Evolutionary conservation across 2,329 filamentous ascomycete genomes (phyloP).

Genomic region (Penicillium verrucosum): DNA sequence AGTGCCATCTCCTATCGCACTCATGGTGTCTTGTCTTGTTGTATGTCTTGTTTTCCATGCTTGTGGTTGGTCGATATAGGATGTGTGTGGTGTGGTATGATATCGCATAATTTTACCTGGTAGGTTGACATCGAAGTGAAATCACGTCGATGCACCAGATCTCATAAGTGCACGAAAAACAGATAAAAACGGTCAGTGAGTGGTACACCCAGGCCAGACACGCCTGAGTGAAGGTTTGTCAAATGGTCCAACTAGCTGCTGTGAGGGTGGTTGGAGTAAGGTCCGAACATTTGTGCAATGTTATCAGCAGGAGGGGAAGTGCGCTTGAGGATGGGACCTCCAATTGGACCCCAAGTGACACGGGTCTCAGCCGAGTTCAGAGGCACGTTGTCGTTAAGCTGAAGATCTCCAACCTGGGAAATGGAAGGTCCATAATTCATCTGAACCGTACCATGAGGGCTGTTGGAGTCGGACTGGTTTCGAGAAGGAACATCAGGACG

Average conservation of each 20-base stretch:
- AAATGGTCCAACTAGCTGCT: neutral
- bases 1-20: neutral
- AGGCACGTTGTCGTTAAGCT: neutral
- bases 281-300: neutral
- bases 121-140: neutral
- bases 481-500: neutral
- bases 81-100: neutral
- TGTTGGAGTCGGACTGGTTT: neutral
- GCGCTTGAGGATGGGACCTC: neutral
- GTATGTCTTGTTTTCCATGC: neutral
- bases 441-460: neutral
- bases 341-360: conserved; percentile 2
- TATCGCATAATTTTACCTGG: neutral
- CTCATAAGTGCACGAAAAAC: neutral
- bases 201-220: neutral
- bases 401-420: neutral
- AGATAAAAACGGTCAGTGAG: neutral
- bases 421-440: neutral
- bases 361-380: neutral
- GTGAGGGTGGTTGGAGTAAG: neutral
- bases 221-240: neutral
- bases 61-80: neutral
- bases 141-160: neutral
- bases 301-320: neutral
- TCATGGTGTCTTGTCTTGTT: neutral